A percentile compares a stretch with the other conserved stretches of the same genome.
phyloP scores from a whole-genome alignment of 805 yeast species.

The Kazachstania africana region DNA sequence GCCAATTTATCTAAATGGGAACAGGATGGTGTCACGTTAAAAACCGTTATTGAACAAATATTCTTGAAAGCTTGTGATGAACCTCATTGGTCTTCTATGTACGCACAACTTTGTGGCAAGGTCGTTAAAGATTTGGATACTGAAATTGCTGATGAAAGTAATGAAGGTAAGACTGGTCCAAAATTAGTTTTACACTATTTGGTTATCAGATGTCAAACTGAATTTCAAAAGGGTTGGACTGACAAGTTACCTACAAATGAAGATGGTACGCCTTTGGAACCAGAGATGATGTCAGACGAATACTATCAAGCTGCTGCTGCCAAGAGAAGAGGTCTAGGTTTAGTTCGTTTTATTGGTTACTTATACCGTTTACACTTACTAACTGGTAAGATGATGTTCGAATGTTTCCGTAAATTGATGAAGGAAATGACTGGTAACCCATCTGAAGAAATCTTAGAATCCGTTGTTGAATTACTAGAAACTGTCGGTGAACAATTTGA shows the following conservation, averaged over 20 bases:
- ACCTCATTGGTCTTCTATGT: constrained; percentile 95
- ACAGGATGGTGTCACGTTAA: constrained; percentile 68
- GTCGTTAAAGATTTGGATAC: constrained; percentile 55
- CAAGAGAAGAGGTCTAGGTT: constrained; percentile 95
- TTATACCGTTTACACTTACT: constrained; percentile 69
- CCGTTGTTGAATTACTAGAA: constrained; percentile 67
- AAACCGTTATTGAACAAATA: constrained; percentile 68
- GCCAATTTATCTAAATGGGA: constrained; percentile 84
- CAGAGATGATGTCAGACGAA: constrained; percentile 90
- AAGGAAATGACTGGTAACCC: constrained; percentile 47
- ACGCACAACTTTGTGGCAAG: constrained; percentile 82
- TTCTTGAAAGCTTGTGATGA: constrained; percentile 97
- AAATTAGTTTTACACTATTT: constrained; percentile 67
- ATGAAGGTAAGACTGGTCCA: constrained; percentile 48
- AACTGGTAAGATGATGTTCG: constrained; percentile 60
- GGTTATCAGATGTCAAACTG: constrained; percentile 79
- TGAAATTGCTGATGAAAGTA: constrained; percentile 50
- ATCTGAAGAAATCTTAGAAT: constrained; percentile 83
- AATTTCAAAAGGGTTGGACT: constrained; percentile 91
- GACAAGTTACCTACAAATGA: constrained; percentile 71
- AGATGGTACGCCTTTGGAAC: constrained; percentile 67
- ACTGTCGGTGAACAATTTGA: constrained; percentile 80
- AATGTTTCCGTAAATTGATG: constrained; percentile 55
- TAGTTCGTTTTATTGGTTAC: constrained; percentile 92
- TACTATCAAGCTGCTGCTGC: constrained; percentile 81